Evolutionary conservation across 306 rosid genomes (phyloP), one percentile per base, ranked within the genome.

Genomic region (Corylus americana): DNA sequence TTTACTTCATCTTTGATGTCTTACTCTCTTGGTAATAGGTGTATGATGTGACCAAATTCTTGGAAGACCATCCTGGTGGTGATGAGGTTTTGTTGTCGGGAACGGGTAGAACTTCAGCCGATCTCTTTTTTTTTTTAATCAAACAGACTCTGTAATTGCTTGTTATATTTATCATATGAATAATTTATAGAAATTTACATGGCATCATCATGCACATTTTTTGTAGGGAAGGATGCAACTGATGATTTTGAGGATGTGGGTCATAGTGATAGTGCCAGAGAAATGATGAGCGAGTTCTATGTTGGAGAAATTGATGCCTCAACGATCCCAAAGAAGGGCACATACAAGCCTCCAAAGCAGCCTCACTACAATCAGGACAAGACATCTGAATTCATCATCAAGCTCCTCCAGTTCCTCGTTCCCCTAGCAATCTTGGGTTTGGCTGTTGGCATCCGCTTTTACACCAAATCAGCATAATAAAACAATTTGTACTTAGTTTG

Each of bases 191-290:
- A 17, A 48, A 17, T 27, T 39, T n/a, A 22, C 31, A n/a, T 49
- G 27, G 50, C 22, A 62, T 50, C 31, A 17, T 71, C 14, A 8
- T 70, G 75, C 27, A 29, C 29, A 37, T 39, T 8, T 55, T 37
- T 22, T 14, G 25, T 78, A 88, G 91, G 91, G 59, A 88, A 88
- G 75, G 91, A 88, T 61, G 91, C 89, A 79, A 88, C 91, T 5
- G 91, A 88, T 75, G 91, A 88, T 82, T 88, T 88, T 20, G 91
- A 88, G 83, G 91, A 88, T 20, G 89, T 86, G 76, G 91, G 91
- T 75, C 91, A 88, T 17, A 88, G 89, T 55, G 85, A 79, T 29
- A 82, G 79, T 75, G 91, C 91, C 55, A 86, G 83, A 82, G 91
- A 79, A 58, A 86, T 84, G 89, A 64, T 88, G 89, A 79, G 82